phyloP scores from a whole-genome alignment of 768 basidiomycete genomes.

The Daedaleopsis nitida region DNA sequence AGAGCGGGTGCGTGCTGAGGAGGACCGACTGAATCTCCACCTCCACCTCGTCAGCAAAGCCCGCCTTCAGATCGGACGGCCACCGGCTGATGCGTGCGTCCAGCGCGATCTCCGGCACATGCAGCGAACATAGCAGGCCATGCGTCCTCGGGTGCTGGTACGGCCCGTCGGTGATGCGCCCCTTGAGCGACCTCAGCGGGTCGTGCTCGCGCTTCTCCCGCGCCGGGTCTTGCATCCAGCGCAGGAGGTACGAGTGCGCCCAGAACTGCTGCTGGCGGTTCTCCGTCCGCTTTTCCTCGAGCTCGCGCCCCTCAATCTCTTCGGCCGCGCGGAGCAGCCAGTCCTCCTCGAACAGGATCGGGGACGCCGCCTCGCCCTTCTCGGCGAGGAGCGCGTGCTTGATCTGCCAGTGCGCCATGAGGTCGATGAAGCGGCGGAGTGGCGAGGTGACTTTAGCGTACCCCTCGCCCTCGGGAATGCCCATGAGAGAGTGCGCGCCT shows the following conservation, averaged over 20 bases:
- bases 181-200: constrained; percentile 33
- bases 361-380: constrained; percentile 26
- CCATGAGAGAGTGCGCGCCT: constrained; percentile 67
- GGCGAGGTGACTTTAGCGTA: constrained; percentile 88
- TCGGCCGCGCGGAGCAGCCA: constrained; percentile 45
- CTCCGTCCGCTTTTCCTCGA: constrained; percentile 32
- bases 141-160: neutral
- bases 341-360: constrained; percentile 47
- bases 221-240: constrained; percentile 34
- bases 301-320: constrained; percentile 41
- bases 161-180: neutral
- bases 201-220: constrained; percentile 25
- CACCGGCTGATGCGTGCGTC: neutral
- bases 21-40: constrained; percentile 5
- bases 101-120: constrained; percentile 15
- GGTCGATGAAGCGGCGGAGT: constrained; percentile 79
- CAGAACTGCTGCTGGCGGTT: constrained; percentile 40
- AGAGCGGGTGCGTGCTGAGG: constrained; percentile 7
- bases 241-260: constrained; percentile 41
- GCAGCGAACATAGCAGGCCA: neutral
- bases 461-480: constrained; percentile 71
- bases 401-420: constrained; percentile 92
- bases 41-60: constrained; percentile 1
- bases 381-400: constrained; percentile 65
- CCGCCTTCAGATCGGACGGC: neutral